Percentiles rank a stretch among this genome's conserved stretches.
Evolutionary conservation across 2,329 filamentous ascomycete species (phyloP).

Genomic region (Domatiomyces globalis): DNA sequence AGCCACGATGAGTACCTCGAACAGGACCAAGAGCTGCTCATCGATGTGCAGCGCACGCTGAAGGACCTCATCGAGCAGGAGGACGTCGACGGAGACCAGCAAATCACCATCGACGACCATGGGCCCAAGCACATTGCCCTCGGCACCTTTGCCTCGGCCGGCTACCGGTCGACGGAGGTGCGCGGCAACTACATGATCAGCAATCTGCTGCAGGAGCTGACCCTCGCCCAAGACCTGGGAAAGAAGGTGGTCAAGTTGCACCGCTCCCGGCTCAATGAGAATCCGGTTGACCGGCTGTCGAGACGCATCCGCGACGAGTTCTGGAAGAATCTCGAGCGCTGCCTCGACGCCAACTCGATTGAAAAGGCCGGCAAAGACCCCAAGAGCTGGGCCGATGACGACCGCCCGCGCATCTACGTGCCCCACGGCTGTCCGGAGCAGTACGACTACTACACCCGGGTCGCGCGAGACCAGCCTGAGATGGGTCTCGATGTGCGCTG

Average conservation of each 20-base stretch:
- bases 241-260: conserved; percentile 83
- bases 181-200: conserved; percentile 95
- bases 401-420: conserved; percentile 81
- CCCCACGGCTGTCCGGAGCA: conserved; percentile 75
- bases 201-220: conserved; percentile 88
- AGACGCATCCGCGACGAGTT: conserved; percentile 81
- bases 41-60: conserved; percentile 74
- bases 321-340: conserved; percentile 79
- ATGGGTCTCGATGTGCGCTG: conserved; percentile 75
- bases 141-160: conserved; percentile 72
- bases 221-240: conserved; percentile 78
- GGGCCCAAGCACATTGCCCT: conserved; percentile 85
- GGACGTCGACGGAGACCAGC: conserved; percentile 85
- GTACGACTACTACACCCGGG: conserved; percentile 69
- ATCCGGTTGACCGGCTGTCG: conserved; percentile 75
- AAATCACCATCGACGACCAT: conserved; percentile 93
- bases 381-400: conserved; percentile 89
- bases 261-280: conserved; percentile 82
- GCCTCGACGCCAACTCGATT: conserved; percentile 69
- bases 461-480: conserved; percentile 66
- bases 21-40: conserved; percentile 63
- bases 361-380: conserved; percentile 76
- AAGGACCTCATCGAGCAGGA: conserved; percentile 68
- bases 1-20: conserved; percentile 55
- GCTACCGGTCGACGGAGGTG: conserved; percentile 76